Evolutionary conservation across 2,329 filamentous ascomycete genomes (phyloP), one percentile per base, ranked within the genome.

Genomic region (Penicillium sp.): DNA sequence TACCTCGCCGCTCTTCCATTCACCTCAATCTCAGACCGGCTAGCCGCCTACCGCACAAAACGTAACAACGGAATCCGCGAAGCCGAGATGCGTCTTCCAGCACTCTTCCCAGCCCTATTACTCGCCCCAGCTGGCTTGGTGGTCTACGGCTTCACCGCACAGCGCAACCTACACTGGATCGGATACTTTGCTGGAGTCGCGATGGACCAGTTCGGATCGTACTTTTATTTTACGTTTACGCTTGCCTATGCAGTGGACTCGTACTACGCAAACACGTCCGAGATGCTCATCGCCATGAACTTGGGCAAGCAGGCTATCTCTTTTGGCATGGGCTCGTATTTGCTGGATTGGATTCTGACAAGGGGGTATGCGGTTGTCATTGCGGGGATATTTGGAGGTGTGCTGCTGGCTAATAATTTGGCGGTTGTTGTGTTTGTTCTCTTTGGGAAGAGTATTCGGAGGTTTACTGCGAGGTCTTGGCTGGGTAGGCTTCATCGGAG

Each of bases 251-350:
- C 79, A 1, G 75, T 82, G 29, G 79, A 82, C 58, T 76, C 72
- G 42, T 80, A 82, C 62, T 76, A 74, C 16, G 69, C 74, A 27
- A 79, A 81, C 53, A 77, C 78, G n/a, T 76, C 74, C 20, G 79
- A 82, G 65, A 81, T 82, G 79, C 71, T 82, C 9, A 82, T 79
- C 49, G 76, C 76, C 3, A 79, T 79, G 71, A 78, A 78, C 52
- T 58, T 79, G n/a, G 77, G 77, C 9, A 79, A 79, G 58, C 76
- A 79, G 62, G 74, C 76, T 2, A 77, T 79, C 42, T 76, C 72
- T 46, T 79, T 79, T 50, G 76, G 75, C 1, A 72, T 79, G 61
- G 73, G 74, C 3, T 63, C 74, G 42, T 69, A 77, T 46, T 63
- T 79, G 42, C 61, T 79, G 13, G 70, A 77, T 47, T 79, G 76